phyloP scores from a whole-genome alignment of 306 rosid species.

The Carpinus fangiana region DNA sequence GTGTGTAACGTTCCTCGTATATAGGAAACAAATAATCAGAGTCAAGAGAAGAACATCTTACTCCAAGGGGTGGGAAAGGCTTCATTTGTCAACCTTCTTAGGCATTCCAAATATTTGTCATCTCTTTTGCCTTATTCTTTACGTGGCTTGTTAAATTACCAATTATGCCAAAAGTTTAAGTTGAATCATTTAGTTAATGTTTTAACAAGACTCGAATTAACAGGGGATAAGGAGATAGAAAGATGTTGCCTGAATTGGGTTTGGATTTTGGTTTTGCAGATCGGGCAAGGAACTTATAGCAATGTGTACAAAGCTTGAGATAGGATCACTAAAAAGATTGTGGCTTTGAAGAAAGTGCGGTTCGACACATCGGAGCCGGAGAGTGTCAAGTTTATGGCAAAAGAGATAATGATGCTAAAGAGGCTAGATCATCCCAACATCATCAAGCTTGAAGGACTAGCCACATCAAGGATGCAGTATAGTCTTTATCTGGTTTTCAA shows the following conservation, averaged over 20 bases:
- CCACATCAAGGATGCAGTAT: conserved; percentile 77
- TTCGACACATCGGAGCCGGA: conserved; percentile 74
- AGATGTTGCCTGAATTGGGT: neutral
- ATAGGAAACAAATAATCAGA: neutral
- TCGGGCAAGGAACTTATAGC: conserved; percentile 80
- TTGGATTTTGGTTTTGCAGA: conserved; percentile 32
- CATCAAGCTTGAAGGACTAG: conserved; percentile 70
- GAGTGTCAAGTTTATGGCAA: conserved; percentile 76
- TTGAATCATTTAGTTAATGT: no score
- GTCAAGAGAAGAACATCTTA: neutral
- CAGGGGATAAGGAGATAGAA: neutral
- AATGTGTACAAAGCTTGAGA: conserved; percentile 81
- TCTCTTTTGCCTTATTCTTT: neutral
- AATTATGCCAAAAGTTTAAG: no score
- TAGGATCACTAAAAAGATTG: conserved; percentile 55
- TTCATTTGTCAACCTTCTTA: neutral
- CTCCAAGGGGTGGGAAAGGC: neutral
- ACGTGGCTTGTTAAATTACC: neutral
- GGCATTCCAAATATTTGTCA: neutral
- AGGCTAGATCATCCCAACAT: conserved; percentile 70
- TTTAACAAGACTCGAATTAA: no score
- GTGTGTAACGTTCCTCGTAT: no score
- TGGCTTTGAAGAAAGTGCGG: conserved; percentile 76
- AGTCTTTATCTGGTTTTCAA: conserved; percentile 72
- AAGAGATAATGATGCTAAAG: conserved; percentile 62